phyloP scores from a whole-genome alignment of 768 basidiomycete genomes.

The Boletus insuetus region DNA sequence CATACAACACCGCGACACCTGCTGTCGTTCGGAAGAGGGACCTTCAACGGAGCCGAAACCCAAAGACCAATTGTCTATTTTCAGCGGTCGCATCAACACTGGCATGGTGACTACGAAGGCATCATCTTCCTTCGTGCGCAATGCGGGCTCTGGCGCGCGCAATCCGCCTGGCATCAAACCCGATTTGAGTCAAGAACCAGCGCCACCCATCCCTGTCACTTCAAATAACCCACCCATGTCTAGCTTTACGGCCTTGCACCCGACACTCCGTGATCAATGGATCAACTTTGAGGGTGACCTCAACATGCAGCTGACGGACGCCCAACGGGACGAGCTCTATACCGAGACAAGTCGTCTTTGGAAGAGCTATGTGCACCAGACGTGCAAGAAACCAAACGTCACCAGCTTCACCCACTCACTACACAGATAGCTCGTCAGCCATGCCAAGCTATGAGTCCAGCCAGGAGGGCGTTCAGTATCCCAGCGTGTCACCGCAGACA shows the following conservation, averaged over 20 bases:
- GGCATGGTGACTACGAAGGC: constrained; percentile 50
- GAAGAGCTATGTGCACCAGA: constrained; percentile 4
- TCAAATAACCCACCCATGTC: constrained; percentile 17
- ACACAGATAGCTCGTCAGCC: not conserved
- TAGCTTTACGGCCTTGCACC: constrained; percentile 49
- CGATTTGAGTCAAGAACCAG: constrained; percentile 29
- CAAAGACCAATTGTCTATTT: constrained; percentile 73
- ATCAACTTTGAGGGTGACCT: constrained; percentile 56
- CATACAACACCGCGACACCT: constrained; percentile 47
- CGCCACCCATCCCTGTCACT: constrained; percentile 25
- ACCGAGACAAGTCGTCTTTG: constrained; percentile 12
- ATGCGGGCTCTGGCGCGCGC: not conserved
- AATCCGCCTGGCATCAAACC: constrained; percentile 13
- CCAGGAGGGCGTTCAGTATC: constrained; percentile 1
- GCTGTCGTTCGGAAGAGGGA: constrained; percentile 44
- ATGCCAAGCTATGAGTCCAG: constrained; percentile 4
- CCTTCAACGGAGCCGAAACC: constrained; percentile 42
- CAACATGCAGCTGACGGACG: constrained; percentile 45
- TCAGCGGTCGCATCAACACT: constrained; percentile 74
- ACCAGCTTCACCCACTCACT: constrained; percentile 22
- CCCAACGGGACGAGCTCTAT: constrained; percentile 24
- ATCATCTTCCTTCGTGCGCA: constrained; percentile 18
- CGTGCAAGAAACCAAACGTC: constrained; percentile 19
- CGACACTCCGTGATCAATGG: constrained; percentile 54
- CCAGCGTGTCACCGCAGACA: constrained; percentile 5